These are phyloP conservation scores for Fusarium stilboides DNA, from an alignment of 2,329 filamentous ascomycete species.

Conservation along the genomic window DNA sequence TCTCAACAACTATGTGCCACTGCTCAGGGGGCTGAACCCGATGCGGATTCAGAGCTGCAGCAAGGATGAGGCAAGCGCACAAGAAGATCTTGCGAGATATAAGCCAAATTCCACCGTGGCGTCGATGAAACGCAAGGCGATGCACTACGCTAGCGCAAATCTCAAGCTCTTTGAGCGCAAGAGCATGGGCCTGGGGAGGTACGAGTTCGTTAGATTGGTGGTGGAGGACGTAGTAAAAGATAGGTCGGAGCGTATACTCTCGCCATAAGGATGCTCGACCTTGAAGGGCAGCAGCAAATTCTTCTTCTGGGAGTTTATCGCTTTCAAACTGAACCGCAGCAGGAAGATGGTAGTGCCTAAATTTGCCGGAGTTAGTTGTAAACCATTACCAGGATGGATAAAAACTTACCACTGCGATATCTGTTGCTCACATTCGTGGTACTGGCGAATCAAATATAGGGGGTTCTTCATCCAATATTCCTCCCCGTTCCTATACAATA, in stretches of 20 bases:
- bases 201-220: neutral
- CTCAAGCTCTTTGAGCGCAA: conserved; percentile 9
- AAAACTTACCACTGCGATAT: conserved; percentile 23
- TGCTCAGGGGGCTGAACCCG: conserved; percentile 6
- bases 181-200: neutral
- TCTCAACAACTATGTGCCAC: conserved; percentile 6
- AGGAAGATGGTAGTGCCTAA: conserved; percentile 24
- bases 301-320: conserved; percentile 1
- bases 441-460: conserved; percentile 14
- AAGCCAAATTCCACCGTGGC: conserved; percentile 30
- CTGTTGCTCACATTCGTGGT: conserved; percentile 24
- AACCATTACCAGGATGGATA: neutral
- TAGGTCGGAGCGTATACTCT: conserved; percentile 27
- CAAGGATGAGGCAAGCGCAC: conserved; percentile 15
- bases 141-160: conserved; percentile 2
- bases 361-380: neutral
- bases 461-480: conserved; percentile 27
- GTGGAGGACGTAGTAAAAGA: conserved; percentile 27
- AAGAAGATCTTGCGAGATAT: conserved; percentile 23
- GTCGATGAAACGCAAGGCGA: conserved; percentile 13
- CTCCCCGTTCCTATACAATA: conserved; percentile 20
- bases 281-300: conserved; percentile 28
- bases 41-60: neutral
- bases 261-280: conserved; percentile 19
- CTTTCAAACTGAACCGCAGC: conserved; percentile 27